These are phyloP conservation scores for Phytophthora macrochlamydospora DNA, from an alignment of 352 stramenopile species.

Conservation along the genomic window DNA sequence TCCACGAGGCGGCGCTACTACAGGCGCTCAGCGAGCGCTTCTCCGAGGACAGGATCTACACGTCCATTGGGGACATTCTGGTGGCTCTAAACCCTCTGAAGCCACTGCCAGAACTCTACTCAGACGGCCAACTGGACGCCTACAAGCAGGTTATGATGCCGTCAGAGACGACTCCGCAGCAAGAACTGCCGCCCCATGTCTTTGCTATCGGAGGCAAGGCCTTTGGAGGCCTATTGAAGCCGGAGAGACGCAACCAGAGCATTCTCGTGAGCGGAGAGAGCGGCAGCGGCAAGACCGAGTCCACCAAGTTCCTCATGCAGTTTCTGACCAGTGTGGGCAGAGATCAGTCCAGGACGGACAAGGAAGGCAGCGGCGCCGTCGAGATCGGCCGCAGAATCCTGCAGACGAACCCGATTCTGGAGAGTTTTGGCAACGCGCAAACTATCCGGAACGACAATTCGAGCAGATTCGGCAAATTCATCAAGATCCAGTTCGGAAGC, in stretches of 20 bases:
- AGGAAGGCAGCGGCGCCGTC: slow-evolving; percentile 45
- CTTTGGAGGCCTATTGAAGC: slow-evolving; percentile 74
- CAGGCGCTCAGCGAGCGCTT: slow-evolving; percentile 84
- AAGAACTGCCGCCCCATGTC: slow-evolving; percentile 78
- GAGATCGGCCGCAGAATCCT: slow-evolving; percentile 90
- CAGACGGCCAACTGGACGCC: slow-evolving; percentile 54
- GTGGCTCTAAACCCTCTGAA: slow-evolving; percentile 88
- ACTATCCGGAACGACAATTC: slow-evolving; percentile 98
- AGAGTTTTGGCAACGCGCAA: slow-evolving; percentile 97
- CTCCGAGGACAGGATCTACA: slow-evolving; percentile 83
- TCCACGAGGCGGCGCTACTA: slow-evolving; percentile 85
- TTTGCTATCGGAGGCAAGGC: slow-evolving; percentile 91
- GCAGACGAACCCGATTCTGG: slow-evolving; percentile 97
- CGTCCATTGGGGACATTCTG: slow-evolving; percentile 86
- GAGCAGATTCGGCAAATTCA: slow-evolving; percentile 96
- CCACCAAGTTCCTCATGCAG: slow-evolving; percentile 97
- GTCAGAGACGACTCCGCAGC: slow-evolving; percentile 6
- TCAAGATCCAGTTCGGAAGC: slow-evolving; percentile 92
- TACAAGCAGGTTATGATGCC: slow-evolving; percentile 62
- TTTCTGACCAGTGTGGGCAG: slow-evolving; percentile 92
- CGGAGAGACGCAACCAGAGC: slow-evolving; percentile 83
- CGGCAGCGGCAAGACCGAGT: slow-evolving; percentile 96
- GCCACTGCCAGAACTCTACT: slow-evolving; percentile 64
- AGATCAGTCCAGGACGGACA: slow-evolving; percentile 28
- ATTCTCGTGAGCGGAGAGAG: slow-evolving; percentile 94